These are phyloP conservation scores for Boletus barrowsii DNA, from an alignment of 768 basidiomycete genomes.

Conservation along the genomic window DNA sequence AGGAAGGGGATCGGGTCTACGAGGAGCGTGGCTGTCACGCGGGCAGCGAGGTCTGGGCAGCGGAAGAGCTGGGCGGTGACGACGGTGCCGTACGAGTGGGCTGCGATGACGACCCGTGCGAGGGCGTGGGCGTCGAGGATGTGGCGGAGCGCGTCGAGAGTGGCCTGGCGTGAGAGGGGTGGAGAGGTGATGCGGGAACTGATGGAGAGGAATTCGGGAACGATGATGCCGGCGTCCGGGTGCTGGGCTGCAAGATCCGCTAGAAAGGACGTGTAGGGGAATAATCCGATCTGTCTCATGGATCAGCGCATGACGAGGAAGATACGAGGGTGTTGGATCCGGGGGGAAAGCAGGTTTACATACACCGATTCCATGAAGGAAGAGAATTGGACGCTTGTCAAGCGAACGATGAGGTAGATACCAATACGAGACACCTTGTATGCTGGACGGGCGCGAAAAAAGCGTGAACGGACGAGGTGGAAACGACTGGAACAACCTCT, in stretches of 20 bases:
- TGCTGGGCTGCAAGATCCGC: slow-evolving; percentile 40
- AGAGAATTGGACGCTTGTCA: slow-evolving; percentile 52
- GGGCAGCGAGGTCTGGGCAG: slow-evolving; percentile 26
- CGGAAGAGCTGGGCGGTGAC: slow-evolving; percentile 53
- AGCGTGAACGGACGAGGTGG: slow-evolving; percentile 50
- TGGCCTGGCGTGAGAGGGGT: slow-evolving; percentile 40
- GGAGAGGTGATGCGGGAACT: slow-evolving; percentile 57
- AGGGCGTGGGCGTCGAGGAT: slow-evolving; percentile 45
- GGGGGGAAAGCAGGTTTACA: neutral
- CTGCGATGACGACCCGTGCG: slow-evolving; percentile 41
- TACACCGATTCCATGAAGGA: slow-evolving; percentile 70
- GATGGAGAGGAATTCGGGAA: slow-evolving; percentile 59
- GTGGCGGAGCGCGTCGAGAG: slow-evolving; percentile 40
- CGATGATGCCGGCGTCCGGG: slow-evolving; percentile 54
- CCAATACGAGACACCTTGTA: slow-evolving; percentile 42
- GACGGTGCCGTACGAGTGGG: slow-evolving; percentile 65
- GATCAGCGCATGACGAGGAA: too few relatives aligned
- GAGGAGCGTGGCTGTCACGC: slow-evolving; percentile 46
- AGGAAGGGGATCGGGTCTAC: slow-evolving; percentile 67
- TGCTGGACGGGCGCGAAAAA: slow-evolving; percentile 40
- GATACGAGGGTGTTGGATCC: too few relatives aligned
- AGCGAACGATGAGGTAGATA: slow-evolving; percentile 47
- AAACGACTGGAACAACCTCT: slow-evolving; percentile 40
- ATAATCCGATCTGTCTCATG: slow-evolving; percentile 52
- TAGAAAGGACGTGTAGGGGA: slow-evolving; percentile 54